phyloP scores from a whole-genome alignment of 2,329 filamentous ascomycete genomes.

The Penicillium sp. region DNA sequence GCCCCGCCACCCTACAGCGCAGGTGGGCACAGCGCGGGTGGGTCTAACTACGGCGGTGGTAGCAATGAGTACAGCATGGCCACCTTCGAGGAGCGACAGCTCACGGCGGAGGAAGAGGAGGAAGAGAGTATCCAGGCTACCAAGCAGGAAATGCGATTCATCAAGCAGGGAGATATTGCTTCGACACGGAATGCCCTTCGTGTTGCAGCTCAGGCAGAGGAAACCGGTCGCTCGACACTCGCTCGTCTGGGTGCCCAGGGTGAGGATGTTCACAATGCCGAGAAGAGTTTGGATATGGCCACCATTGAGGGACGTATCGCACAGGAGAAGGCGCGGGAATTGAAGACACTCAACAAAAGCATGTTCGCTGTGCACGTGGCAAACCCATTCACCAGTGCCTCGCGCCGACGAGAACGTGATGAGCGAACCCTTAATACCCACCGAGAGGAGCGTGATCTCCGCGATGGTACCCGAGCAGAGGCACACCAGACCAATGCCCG shows the following conservation, averaged over 20 bases:
- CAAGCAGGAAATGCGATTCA: slow-evolving; percentile 68
- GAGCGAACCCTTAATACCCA: slow-evolving; percentile 64
- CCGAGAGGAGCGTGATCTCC: slow-evolving; percentile 52
- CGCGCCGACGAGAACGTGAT: slow-evolving; percentile 61
- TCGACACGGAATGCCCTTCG: slow-evolving; percentile 65
- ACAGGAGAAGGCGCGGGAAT: slow-evolving; percentile 73
- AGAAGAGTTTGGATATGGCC: slow-evolving; percentile 76
- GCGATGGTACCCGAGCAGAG: slow-evolving; percentile 53
- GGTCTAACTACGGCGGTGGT: slow-evolving; percentile 29
- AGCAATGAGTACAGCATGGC: slow-evolving; percentile 36
- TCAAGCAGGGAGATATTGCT: slow-evolving; percentile 74
- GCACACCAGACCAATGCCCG: slow-evolving; percentile 55
- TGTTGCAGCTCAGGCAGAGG: slow-evolving; percentile 64
- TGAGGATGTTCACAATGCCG: slow-evolving; percentile 75
- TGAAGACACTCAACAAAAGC: slow-evolving; percentile 79
- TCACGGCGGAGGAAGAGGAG: slow-evolving; percentile 76
- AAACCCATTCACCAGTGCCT: slow-evolving; percentile 71
- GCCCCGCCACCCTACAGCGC: slow-evolving; percentile 24
- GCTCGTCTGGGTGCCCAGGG: slow-evolving; percentile 71
- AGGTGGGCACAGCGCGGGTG: slow-evolving; percentile 3
- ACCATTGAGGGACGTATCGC: slow-evolving; percentile 70
- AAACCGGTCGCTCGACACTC: slow-evolving; percentile 67
- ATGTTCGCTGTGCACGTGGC: slow-evolving; percentile 83
- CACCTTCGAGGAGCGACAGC: slow-evolving; percentile 63
- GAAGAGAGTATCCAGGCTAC: slow-evolving; percentile 67